A percentile compares a stretch with the other conserved stretches of the same genome.
phyloP scores from a whole-genome alignment of 164 flowering plant genomes.

The Piper betle region DNA sequence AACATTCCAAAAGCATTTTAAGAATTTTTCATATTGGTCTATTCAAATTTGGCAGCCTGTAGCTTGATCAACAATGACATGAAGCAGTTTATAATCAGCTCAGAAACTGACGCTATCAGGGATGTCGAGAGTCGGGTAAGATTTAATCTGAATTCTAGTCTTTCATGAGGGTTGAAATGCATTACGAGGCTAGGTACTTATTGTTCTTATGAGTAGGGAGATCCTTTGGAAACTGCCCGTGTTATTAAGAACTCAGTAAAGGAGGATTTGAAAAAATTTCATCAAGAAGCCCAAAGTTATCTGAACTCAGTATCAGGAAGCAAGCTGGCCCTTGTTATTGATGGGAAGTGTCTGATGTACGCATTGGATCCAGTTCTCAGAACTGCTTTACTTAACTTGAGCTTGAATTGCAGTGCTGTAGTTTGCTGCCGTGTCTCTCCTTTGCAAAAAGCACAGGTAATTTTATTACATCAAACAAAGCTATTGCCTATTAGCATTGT shows the following conservation, averaged over 20 bases:
- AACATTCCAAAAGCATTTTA: not conserved
- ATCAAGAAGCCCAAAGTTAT: constrained; percentile 59
- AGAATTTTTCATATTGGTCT: not conserved
- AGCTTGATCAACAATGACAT: constrained; percentile 75
- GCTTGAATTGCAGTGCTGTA: constrained; percentile 83
- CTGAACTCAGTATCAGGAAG: constrained; percentile 34
- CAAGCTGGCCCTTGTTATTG: constrained; percentile 85
- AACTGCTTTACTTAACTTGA: constrained; percentile 57
- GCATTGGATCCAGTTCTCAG: constrained; percentile 83
- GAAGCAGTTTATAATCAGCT: constrained; percentile 89
- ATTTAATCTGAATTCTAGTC: not conserved
- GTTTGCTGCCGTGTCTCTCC: constrained; percentile 99
- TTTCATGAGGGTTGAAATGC: not conserved
- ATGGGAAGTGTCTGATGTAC: constrained; percentile 96
- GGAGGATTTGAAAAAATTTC: constrained; percentile 47
- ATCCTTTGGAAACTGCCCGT: constrained; percentile 78
- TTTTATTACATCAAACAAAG: not conserved
- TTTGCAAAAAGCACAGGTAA: constrained; percentile 92
- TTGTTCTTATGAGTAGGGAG: constrained; percentile 43
- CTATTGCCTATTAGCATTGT: too few species aligned
- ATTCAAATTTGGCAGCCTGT: constrained; percentile 53
- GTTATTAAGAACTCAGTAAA: constrained; percentile 58
- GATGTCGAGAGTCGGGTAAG: constrained; percentile 77
- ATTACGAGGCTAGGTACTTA: not conserved
- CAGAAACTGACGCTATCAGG: constrained; percentile 83